These are phyloP conservation scores for Tilletia setariae DNA, from an alignment of 1,284 basidiomycete species.

Conservation along the genomic window DNA sequence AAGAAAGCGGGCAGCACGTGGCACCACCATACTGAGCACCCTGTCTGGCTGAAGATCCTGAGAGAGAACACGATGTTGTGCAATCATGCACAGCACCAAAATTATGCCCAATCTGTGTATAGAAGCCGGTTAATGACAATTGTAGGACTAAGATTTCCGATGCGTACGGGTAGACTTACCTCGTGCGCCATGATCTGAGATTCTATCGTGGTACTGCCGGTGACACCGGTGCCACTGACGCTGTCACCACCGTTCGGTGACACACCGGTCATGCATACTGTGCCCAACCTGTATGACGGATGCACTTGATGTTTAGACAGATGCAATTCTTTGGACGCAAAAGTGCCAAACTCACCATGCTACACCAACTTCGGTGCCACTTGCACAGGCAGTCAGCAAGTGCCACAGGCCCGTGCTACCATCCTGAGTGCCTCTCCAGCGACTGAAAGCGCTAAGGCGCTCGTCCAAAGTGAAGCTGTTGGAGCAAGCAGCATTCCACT, in stretches of 20 bases:
- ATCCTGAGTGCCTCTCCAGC: constrained; percentile 74
- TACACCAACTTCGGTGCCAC: constrained; percentile 80
- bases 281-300: constrained; percentile 27
- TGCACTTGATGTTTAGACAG: constrained; percentile 11
- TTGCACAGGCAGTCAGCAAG: constrained; percentile 80
- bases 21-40: constrained; percentile 30
- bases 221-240: constrained; percentile 79
- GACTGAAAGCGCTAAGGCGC: constrained; percentile 74
- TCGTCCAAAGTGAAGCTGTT: constrained; percentile 60
- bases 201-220: constrained; percentile 64
- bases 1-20: constrained; percentile 70
- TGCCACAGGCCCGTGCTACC: constrained; percentile 80
- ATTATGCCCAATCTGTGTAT: constrained; percentile 63
- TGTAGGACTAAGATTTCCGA: not conserved
- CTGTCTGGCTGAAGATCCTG: constrained; percentile 43
- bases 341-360: constrained; percentile 65
- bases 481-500: constrained; percentile 50
- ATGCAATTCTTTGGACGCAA: constrained; percentile 63
- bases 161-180: constrained; percentile 59
- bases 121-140: not conserved
- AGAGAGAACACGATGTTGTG: constrained; percentile 64
- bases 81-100: constrained; percentile 76
- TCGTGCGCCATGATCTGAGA: constrained; percentile 82
- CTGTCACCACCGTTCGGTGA: constrained; percentile 59
- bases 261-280: constrained; percentile 54